Evolutionary conservation across 371 early-diverging fungal genomes (phyloP), one percentile per base, ranked within the genome.

Genomic region (Zopfochytrium polystomum): DNA sequence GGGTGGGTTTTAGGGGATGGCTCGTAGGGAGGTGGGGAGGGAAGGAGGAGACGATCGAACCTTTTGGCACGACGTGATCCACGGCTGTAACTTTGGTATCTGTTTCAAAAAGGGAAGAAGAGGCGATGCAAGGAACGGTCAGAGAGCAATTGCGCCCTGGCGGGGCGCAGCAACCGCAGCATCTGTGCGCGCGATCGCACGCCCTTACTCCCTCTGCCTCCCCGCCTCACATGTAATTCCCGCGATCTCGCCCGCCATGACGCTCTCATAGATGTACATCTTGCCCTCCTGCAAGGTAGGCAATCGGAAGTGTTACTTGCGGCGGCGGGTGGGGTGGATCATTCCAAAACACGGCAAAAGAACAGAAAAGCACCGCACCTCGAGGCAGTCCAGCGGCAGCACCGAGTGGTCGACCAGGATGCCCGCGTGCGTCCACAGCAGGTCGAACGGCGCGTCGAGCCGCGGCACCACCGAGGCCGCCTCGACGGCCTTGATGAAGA

Each of bases 181-280:
- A n/a, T n/a, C n/a, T n/a, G n/a, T n/a, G n/a, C n/a, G n/a, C n/a
- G n/a, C n/a, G n/a, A n/a, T n/a, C n/a, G n/a, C n/a, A n/a, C n/a
- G n/a, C n/a, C n/a, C n/a, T n/a, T n/a, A n/a, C n/a, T n/a, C n/a
- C n/a, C n/a, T n/a, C n/a, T n/a, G n/a, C n/a, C n/a, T n/a, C n/a
- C n/a, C n/a, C n/a, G n/a, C 44, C 62, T 61, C 55, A 60, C 60
- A 64, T 20, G 46, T 38, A 26, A 47, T 54, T 1, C 64, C 64
- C 1, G 38, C 52, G 6, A 64, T 54, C 51, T 64, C 31, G 2
- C 72, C 72, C 0, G 55, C 38, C 31, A 71, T 58, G 18, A 71
- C 55, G 23, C 60, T 60, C 48, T 71, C 72, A 51, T 61, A 68
- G 31, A 71, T 26, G 52, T 71, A 71, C 34, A 71, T 46, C 47